phyloP scores from a whole-genome alignment of 768 basidiomycete genomes.

The Leccinum boreale region DNA sequence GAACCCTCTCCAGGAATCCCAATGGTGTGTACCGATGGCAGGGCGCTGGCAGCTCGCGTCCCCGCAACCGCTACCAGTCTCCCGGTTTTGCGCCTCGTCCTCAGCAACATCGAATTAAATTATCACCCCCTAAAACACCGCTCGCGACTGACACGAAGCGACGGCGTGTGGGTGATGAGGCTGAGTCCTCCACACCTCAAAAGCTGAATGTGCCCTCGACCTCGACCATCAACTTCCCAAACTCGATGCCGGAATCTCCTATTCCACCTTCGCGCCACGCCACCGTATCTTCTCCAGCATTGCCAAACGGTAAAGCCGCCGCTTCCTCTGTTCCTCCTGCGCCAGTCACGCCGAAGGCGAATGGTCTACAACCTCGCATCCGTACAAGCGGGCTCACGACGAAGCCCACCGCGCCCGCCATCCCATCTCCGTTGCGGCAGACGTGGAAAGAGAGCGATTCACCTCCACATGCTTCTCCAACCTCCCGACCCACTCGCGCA shows the following conservation, averaged over 20 bases:
- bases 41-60: conserved; percentile 71
- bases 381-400: conserved; percentile 37
- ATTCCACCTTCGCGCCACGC: conserved; percentile 30
- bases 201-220: conserved; percentile 26
- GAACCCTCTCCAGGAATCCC: conserved; percentile 63
- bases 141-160: conserved; percentile 53
- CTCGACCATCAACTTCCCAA: conserved; percentile 23
- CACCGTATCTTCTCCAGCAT: conserved; percentile 24
- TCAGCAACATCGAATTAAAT: conserved; percentile 42
- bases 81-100: conserved; percentile 66
- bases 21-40: conserved; percentile 74
- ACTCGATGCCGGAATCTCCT: conserved; percentile 31
- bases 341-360: conserved; percentile 26
- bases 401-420: conserved; percentile 59
- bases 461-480: conserved; percentile 32
- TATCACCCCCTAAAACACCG: conserved; percentile 38
- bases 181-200: conserved; percentile 35
- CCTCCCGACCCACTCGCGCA: conserved; percentile 52
- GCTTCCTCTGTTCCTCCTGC: conserved; percentile 18
- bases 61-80: conserved; percentile 67
- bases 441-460: conserved; percentile 56
- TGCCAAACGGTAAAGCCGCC: conserved; percentile 25
- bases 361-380: conserved; percentile 32
- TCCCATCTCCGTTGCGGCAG: conserved; percentile 75
- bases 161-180: conserved; percentile 53